Percentiles rank a stretch among this genome's conserved stretches.
phyloP scores from a whole-genome alignment of 139 green algal genomes.

The Chara braunii region DNA sequence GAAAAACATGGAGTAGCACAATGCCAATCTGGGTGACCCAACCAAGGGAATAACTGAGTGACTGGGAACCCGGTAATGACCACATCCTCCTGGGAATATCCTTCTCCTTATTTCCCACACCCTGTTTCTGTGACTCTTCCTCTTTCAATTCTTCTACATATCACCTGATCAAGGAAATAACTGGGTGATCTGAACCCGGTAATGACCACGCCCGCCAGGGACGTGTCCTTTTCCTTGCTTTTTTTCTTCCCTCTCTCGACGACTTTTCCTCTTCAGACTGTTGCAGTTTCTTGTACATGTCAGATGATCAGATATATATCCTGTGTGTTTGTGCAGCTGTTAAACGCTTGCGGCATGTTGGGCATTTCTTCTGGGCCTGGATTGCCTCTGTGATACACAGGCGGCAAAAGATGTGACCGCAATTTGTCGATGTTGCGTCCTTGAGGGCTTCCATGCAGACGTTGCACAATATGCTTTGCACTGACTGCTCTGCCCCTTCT shows the following conservation, averaged over 20 bases:
- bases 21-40: no score
- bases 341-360: constrained; percentile 49
- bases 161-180: neutral
- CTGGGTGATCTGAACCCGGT: neutral
- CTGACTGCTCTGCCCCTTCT: no score
- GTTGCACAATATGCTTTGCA: no score
- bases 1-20: no score
- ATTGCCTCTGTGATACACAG: constrained; percentile 43
- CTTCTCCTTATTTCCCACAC: constrained; percentile 1
- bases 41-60: no score
- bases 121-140: constrained; percentile 44
- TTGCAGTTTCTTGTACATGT: neutral
- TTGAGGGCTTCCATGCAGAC: neutral
- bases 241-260: no score
- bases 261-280: no score
- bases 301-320: neutral
- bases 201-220: neutral
- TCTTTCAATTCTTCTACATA: neutral
- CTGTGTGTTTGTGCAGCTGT: constrained; percentile 3
- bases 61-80: no score
- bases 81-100: constrained; percentile 5
- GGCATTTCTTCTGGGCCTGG: constrained; percentile 53
- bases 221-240: neutral
- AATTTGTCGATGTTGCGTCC: constrained; percentile 8
- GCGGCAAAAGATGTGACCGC: constrained; percentile 54